Evolutionary conservation across 129 eudicot genomes (phyloP).

Genomic region (Flaveria bidentis): DNA sequence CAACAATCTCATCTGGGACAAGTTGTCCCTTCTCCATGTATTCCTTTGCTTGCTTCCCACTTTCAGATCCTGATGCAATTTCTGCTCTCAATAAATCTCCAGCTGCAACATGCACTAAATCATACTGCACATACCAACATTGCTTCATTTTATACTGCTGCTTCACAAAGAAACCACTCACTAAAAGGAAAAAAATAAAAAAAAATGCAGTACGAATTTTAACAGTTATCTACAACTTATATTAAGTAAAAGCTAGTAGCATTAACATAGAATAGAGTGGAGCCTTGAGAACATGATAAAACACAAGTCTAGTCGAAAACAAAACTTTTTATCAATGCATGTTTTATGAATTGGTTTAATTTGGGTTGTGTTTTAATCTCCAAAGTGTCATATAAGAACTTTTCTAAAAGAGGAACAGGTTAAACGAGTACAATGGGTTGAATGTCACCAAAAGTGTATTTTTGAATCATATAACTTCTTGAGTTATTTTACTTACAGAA

Average conservation of each 20-base stretch:
- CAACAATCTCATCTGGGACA: conserved; percentile 92
- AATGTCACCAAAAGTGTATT: not conserved
- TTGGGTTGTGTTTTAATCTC: not conserved
- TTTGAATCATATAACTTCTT: not conserved
- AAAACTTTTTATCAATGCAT: not conserved
- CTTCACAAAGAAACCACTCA: conserved; percentile 8
- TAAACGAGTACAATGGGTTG: not conserved
- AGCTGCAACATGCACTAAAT: conserved; percentile 89
- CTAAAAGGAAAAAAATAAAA: not conserved
- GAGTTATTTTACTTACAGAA: too few relatives aligned
- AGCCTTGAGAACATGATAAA: not conserved
- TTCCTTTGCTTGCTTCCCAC: conserved; percentile 83
- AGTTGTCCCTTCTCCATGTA: conserved; percentile 90
- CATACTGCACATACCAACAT: conserved; percentile 67
- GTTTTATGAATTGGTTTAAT: not conserved
- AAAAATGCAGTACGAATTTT: not conserved
- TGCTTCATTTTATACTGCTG: conserved; percentile 20
- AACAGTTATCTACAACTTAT: not conserved
- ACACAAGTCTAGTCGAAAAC: not conserved
- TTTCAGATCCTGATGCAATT: conserved; percentile 82
- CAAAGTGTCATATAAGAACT: not conserved
- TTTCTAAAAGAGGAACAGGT: not conserved
- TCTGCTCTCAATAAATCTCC: conserved; percentile 94
- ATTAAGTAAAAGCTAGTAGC: not conserved
- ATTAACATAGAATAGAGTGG: not conserved